Evolutionary conservation across 2,329 filamentous ascomycete genomes (phyloP), one percentile per base, ranked within the genome.

Genomic region (Xylariaceae sp.): DNA sequence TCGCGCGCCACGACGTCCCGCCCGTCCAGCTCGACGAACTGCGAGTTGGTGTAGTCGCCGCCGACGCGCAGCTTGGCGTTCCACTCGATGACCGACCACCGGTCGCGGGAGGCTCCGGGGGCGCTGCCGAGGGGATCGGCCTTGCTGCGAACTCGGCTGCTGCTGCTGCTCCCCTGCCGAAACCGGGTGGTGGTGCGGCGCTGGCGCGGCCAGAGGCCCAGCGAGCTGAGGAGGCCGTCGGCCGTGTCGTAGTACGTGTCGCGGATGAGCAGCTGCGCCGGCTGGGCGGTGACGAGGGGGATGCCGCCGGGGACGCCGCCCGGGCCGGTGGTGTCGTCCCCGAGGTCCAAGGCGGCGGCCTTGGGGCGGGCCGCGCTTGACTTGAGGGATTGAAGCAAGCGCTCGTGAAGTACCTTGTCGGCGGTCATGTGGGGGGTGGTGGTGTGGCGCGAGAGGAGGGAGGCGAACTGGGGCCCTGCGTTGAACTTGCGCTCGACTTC

Each of bases 241-340:
- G 31, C 32, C 2, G 39, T 46, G 32, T 46, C 42, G 32, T 44
- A 46, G 27, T 46, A 46, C 2, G 32, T 46, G 30, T 46, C 43
- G 27, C 37, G 42, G 17, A 46, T 46, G 13, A 44, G 31, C 11
- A 17, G 14, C 15, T 5, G 7, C 6, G 3, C 26, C 11, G 21
- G 26, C 16, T 17, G 14, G 16, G 16, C 21, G 16, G 29, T 12
- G n/a, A 23, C 4, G 13, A 5, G 19, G 8, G 10, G n/a, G n/a
- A n/a, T n/a, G n/a, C n/a, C n/a, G n/a, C n/a, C n/a, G n/a, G n/a
- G n/a, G n/a, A n/a, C n/a, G n/a, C n/a, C n/a, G n/a, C n/a, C n/a
- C n/a, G n/a, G n/a, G n/a, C n/a, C n/a, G n/a, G n/a, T n/a, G n/a
- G n/a, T n/a, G n/a, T n/a, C n/a, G n/a, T n/a, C n/a, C n/a, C n/a